Base-by-base conservation (phyloP, 192 early-diverging fungal species). In the Linnemannia elongata region DNA sequence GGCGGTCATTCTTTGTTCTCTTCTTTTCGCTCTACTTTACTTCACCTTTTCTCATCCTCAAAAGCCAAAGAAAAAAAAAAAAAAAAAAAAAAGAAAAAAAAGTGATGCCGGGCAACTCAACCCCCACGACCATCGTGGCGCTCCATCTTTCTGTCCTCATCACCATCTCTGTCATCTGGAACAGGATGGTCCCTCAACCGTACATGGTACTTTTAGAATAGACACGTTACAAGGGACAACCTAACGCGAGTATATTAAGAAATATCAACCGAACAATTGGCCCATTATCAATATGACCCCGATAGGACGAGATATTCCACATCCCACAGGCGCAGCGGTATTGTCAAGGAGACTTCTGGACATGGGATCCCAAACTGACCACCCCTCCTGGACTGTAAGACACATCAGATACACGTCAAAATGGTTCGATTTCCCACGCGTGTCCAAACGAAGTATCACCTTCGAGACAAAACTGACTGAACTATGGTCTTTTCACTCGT, bases 341-440 rank as follows among this genome's bases (percentile, higher is more conserved):
- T 90, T 97, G 97, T 79, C 30, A 72, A 4, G 94, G 94, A 27
- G 85, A 92, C 60, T 99, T 91, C 81, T 74, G 54, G 55, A 88
- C 81, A 36, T 99, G 96, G 95, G 95, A 99, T 82, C 94, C 95
- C n/a, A 99, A 97, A 83, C 85, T 99, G 36, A 99, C 98, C 0
- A 99, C 98, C n/a, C 98, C 97, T 52, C 97, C 98, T 30, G 98
- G 97, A 18, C 92, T 98, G 91, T 99, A 95, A 85, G 80, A 93
- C 44, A 39, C 38, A 39, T 4, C 0, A 39, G 0, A 39, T 39
- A 39, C 38, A 39, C 38, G 38, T 39, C 38, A 39, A 39, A 39
- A 39, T 39, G 38, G 3, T 5, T 39, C 38, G 38, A 39, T 39
- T 5, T 39, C 3, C 3, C 38, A 39, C 38, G 38, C 38, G 38